A percentile compares a stretch with the other conserved stretches of the same genome.
These are phyloP conservation scores for Phylloporus rhodoxanthus DNA, from an alignment of 768 basidiomycete species.

Conservation along the genomic window DNA sequence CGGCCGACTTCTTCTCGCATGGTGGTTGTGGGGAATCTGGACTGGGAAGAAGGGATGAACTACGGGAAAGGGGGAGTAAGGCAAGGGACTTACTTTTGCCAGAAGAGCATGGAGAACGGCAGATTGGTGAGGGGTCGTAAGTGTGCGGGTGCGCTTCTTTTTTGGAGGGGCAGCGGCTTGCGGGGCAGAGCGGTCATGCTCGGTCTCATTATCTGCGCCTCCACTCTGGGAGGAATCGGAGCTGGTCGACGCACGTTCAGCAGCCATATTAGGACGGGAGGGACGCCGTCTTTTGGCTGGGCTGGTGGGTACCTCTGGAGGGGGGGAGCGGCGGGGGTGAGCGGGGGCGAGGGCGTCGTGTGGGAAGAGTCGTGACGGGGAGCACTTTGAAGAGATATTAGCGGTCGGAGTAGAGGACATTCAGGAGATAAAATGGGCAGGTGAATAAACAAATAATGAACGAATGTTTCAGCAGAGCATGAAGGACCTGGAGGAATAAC, in stretches of 20 bases:
- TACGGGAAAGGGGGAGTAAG: background rate
- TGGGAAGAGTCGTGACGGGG: conserved; percentile 19
- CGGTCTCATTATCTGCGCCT: conserved; percentile 56
- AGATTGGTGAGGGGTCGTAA: conserved; percentile 85
- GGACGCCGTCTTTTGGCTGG: conserved; percentile 18
- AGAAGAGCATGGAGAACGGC: conserved; percentile 82
- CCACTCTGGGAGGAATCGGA: conserved; percentile 46
- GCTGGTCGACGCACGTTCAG: conserved; percentile 22
- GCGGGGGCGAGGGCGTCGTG: conserved; percentile 4
- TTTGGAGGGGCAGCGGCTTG: conserved; percentile 35
- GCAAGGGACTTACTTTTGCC: conserved; percentile 56
- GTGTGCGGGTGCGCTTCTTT: conserved; percentile 74
- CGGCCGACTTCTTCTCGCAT: conserved; percentile 85
- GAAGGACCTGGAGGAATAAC: background rate
- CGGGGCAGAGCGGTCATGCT: conserved; percentile 33
- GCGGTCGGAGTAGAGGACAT: conserved; percentile 23
- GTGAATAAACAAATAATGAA: conserved; percentile 26
- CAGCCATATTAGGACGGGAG: conserved; percentile 17
- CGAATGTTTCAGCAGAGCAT: conserved; percentile 2
- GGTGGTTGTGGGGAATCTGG: conserved; percentile 82
- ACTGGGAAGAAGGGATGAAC: conserved; percentile 39
- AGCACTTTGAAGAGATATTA: conserved; percentile 20
- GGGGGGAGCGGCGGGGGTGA: background rate
- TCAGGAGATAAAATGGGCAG: background rate
- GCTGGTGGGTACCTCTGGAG: background rate